These are phyloP conservation scores for Cyclotella baltica DNA, from an alignment of 108 stramenopile species.

Conservation along the genomic window DNA sequence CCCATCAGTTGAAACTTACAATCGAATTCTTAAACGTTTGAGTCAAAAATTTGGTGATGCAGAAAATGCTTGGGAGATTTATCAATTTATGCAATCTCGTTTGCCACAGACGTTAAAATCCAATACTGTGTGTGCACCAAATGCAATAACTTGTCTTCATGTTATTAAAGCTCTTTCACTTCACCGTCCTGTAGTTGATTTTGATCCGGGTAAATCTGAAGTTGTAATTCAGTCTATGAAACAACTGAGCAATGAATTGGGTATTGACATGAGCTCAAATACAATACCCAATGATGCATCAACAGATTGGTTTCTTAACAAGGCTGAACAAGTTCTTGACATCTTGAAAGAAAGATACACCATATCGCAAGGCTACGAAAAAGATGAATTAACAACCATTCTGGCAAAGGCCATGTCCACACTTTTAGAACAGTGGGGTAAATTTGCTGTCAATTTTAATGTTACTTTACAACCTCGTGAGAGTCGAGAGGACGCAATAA, in stretches of 20 bases:
- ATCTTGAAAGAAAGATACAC: conserved; percentile 32
- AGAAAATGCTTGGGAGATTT: conserved; percentile 36
- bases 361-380: neutral
- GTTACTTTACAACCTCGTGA: neutral
- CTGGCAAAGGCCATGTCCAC: conserved; percentile 5
- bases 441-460: conserved; percentile 34
- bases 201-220: neutral
- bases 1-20: conserved; percentile 41
- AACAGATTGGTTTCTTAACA: conserved; percentile 33
- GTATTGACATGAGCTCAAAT: conserved; percentile 15
- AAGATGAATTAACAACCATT: neutral
- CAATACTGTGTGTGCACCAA: conserved; percentile 30
- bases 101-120: neutral
- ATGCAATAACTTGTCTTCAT: conserved; percentile 32
- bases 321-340: conserved; percentile 42
- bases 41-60: conserved; percentile 32
- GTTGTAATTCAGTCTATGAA: conserved; percentile 23
- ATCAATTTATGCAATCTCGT: conserved; percentile 49
- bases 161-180: conserved; percentile 44
- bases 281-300: conserved; percentile 7
- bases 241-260: conserved; percentile 17
- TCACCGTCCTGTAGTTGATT: neutral
- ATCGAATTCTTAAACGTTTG: conserved; percentile 45
- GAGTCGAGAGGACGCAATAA: conserved; percentile 23
- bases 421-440: conserved; percentile 50